A percentile compares a stretch with the other conserved stretches of the same genome.
Conservation (phyloP, 2,329 filamentous ascomycete genomes). For the Claviceps sorghi region DNA sequence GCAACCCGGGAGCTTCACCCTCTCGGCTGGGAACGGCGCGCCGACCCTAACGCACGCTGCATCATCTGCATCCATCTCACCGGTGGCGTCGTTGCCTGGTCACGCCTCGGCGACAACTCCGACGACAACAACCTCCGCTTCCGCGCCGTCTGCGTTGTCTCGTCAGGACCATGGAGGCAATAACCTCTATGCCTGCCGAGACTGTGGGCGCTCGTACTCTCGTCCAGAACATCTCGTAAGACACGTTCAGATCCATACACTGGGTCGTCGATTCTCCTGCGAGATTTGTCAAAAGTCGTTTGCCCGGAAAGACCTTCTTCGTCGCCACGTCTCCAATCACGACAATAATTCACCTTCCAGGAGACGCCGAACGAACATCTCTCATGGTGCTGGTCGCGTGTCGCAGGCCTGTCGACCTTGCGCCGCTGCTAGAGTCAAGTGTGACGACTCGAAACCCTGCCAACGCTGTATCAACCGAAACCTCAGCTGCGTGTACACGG, state of each 20-base stretch:
- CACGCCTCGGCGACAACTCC: neutral
- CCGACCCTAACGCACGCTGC: neutral
- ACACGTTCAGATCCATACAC: constrained; percentile 35
- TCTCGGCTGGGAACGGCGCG: neutral
- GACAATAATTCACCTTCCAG: constrained; percentile 33
- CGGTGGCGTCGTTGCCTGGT: neutral
- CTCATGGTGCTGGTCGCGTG: constrained; percentile 32
- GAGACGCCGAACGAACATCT: constrained; percentile 29
- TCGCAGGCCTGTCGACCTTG: constrained; percentile 38
- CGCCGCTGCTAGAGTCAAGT: constrained; percentile 38
- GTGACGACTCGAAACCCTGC: constrained; percentile 40
- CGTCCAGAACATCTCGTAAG: constrained; percentile 39
- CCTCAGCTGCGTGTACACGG: constrained; percentile 27
- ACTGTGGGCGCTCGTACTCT: constrained; percentile 36
- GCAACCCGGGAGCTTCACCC: neutral
- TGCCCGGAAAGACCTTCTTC: constrained; percentile 37
- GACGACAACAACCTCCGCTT: neutral
- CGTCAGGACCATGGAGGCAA: constrained; percentile 13
- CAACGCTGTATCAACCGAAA: constrained; percentile 33
- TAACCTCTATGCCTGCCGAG: constrained; percentile 34
- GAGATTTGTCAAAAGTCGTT: constrained; percentile 39
- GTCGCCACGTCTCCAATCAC: constrained; percentile 37
- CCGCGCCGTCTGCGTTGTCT: constrained; percentile 1
- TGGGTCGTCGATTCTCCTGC: constrained; percentile 34
- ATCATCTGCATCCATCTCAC: neutral